phyloP scores from a whole-genome alignment of 768 basidiomycete species.

The Auriscalpium vulgare region DNA sequence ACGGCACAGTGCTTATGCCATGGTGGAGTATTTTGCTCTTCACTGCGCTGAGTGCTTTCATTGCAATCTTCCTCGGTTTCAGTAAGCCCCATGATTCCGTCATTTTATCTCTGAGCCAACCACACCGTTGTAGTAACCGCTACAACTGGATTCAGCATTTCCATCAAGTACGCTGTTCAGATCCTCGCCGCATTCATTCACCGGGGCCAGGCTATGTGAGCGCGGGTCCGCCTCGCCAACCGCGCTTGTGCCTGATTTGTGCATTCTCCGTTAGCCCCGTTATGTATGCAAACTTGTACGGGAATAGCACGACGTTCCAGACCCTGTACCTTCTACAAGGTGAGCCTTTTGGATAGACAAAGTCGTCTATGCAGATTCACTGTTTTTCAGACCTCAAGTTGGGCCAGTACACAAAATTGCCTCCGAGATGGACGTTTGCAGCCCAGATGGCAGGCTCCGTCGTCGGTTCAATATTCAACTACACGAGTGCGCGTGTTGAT shows the following conservation, averaged over 20 bases:
- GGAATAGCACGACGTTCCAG: conserved; percentile 45
- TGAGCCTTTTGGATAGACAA: conserved; percentile 3
- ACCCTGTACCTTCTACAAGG: conserved; percentile 46
- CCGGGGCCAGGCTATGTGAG: conserved; percentile 38
- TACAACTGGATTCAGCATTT: conserved; percentile 36
- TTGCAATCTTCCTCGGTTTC: conserved; percentile 24
- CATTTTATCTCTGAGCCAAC: not conserved
- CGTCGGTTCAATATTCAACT: conserved; percentile 44
- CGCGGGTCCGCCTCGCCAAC: conserved; percentile 6
- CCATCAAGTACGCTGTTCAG: conserved; percentile 42
- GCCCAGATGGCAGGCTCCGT: conserved; percentile 44
- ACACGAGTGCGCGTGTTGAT: conserved; percentile 29
- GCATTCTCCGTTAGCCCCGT: conserved; percentile 28
- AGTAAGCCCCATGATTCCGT: conserved; percentile 21
- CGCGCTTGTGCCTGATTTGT: not conserved
- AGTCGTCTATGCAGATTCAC: not conserved
- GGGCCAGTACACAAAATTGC: conserved; percentile 48
- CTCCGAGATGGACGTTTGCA: conserved; percentile 40
- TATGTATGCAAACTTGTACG: conserved; percentile 51
- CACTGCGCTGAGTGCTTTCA: conserved; percentile 35
- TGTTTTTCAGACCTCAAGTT: conserved; percentile 9
- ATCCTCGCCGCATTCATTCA: conserved; percentile 44
- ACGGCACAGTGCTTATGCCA: conserved; percentile 35
- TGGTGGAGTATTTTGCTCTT: conserved; percentile 48
- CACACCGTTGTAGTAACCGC: conserved; percentile 27